Base-by-base conservation (phyloP, 352 stramenopile genomes). In the Phytophthora parvispora region DNA sequence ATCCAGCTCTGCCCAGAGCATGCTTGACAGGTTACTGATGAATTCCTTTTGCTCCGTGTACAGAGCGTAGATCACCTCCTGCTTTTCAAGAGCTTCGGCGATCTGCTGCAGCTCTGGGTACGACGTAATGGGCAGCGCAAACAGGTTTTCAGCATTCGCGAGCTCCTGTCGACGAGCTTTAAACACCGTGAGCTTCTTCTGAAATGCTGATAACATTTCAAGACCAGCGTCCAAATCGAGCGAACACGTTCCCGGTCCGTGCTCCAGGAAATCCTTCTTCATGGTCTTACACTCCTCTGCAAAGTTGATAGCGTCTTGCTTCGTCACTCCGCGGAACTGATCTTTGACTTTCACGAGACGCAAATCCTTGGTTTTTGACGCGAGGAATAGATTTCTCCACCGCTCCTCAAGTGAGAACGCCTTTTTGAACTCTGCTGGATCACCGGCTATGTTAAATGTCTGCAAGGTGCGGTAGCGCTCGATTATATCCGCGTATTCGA, bases 21-120 rank as follows among this genome's bases (percentile, higher is more conserved):
- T 98, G 51, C 83, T 95, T 0, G 88, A 91, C 13, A 98, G 77
- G 13, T 80, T 89, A 10, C 80, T 88, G 47, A 98, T 91, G 51
- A 99, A 99, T 22, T 98, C 91, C 54, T 98, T 98, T 52, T 98
- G 86, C 58, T 99, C 92, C 0, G 80, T 89, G 68, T 99, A 99
- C 4, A 99, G 65, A 13, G 86, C 74, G 65, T 98, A 99, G 24
- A 99, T 94, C 18, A 82, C 71, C 10, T 86, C 81, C 52, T 99
- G 86, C 60, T 97, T 94, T 51, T 97, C 92, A 12, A 98, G 60
- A 12, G 91, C 91, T 27, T 89, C 84, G 3, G 86, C 73, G 16
- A 98, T 87, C 32, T 97, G 81, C 59, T 97, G 89, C 0, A 99
- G 81, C 49, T 97, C 94, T 0, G 93, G 89, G 50, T 98, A 98